Percentiles rank a stretch among this genome's conserved stretches.
phyloP scores from a whole-genome alignment of 129 eudicot species.

The Lonicera japonica region DNA sequence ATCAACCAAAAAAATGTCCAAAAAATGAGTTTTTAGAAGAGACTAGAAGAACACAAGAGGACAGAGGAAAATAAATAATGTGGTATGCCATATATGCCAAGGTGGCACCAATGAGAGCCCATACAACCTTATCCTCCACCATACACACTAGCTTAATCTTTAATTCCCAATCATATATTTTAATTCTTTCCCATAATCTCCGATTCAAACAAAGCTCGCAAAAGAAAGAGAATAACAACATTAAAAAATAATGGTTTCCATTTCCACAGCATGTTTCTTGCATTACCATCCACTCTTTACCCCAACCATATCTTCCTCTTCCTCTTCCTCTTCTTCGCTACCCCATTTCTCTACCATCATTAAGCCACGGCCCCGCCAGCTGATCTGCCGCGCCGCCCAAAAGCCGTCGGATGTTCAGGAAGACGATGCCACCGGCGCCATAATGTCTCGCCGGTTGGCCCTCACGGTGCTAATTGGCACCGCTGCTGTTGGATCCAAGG shows the following conservation, averaged over 20 bases:
- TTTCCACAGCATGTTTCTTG: slow-evolving; percentile 86
- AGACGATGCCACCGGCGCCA: slow-evolving; percentile 27
- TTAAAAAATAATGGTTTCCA: slow-evolving; percentile 57
- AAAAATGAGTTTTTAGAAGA: no score
- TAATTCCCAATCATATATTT: slow-evolving; percentile 35
- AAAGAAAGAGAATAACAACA: background rate
- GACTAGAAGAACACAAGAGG: no score
- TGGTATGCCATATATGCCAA: no score
- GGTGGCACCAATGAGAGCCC: slow-evolving; percentile 39
- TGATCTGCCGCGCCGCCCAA: slow-evolving; percentile 65
- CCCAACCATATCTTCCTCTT: slow-evolving; percentile 30
- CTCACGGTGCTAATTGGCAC: slow-evolving; percentile 87
- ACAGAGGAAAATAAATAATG: no score
- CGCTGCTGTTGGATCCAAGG: slow-evolving; percentile 87
- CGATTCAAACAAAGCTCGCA: slow-evolving; percentile 11
- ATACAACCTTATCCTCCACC: slow-evolving; percentile 39
- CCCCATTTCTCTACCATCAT: slow-evolving; percentile 17
- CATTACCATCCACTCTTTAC: slow-evolving; percentile 60
- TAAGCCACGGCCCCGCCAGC: slow-evolving; percentile 39
- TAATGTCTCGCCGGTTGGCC: slow-evolving; percentile 72
- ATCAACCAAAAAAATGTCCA: no score
- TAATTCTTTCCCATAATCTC: slow-evolving; percentile 15
- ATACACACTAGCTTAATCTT: no score
- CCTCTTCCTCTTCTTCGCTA: slow-evolving; percentile 21
- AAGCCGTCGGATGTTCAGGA: slow-evolving; percentile 32